phyloP scores from a whole-genome alignment of 1,284 basidiomycete genomes.

The Takashimella koratensis region DNA sequence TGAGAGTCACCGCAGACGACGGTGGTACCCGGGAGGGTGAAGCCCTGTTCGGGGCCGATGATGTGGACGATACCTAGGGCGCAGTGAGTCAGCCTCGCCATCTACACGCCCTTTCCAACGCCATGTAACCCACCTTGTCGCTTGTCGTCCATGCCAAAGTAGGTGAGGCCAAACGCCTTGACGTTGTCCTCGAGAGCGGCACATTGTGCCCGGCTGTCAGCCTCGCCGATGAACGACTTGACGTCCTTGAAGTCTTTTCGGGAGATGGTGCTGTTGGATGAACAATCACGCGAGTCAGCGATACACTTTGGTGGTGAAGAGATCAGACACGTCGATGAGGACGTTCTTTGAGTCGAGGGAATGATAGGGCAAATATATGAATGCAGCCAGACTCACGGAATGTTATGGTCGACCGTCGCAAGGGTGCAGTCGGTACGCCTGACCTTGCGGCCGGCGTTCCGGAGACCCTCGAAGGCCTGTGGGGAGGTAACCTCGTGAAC shows the following conservation, averaged over 20 bases:
- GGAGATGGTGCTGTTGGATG: constrained; percentile 65
- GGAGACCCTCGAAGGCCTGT: constrained; percentile 92
- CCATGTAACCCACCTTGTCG: constrained; percentile 63
- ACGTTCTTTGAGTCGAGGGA: too few relatives aligned
- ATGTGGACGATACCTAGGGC: constrained; percentile 83
- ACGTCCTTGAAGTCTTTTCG: constrained; percentile 79
- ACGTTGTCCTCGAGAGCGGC: constrained; percentile 89
- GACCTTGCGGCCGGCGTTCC: constrained; percentile 75
- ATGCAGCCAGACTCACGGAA: constrained; percentile 71
- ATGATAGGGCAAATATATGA: neutral
- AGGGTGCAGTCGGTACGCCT: constrained; percentile 90
- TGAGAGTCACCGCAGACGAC: constrained; percentile 96
- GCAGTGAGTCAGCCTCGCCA: constrained; percentile 3
- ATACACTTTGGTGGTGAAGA: too few relatives aligned
- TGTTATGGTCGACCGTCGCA: constrained; percentile 92
- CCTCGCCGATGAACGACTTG: constrained; percentile 74
- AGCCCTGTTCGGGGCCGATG: constrained; percentile 95
- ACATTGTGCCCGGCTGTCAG: constrained; percentile 89
- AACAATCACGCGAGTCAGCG: too few relatives aligned
- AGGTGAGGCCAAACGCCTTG: constrained; percentile 89
- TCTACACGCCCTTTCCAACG: neutral
- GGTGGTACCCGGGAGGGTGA: constrained; percentile 91
- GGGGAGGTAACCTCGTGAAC: constrained; percentile 95
- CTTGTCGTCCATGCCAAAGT: constrained; percentile 88
- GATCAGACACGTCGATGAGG: too few relatives aligned